Evolutionary conservation across 1,284 basidiomycete genomes (phyloP).

Genomic region (Ceratobasidium sp.): DNA sequence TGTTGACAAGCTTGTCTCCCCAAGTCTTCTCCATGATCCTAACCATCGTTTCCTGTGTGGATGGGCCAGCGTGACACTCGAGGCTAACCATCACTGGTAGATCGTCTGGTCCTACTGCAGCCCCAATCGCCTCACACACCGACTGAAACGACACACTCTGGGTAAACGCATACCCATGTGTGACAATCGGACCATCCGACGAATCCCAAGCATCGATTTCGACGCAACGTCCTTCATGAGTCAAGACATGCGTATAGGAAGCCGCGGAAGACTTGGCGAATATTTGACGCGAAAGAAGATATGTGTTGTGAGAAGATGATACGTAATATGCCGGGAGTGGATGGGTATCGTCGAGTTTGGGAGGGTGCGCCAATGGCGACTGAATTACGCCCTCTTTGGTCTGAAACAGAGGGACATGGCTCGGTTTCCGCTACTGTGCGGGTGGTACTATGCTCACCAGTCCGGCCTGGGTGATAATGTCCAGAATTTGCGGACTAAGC

Average conservation of each 20-base stretch:
- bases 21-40: conserved; percentile 53
- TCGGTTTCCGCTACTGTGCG: neutral
- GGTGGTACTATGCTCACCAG: neutral
- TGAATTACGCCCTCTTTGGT: conserved; percentile 20
- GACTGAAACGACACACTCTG: conserved; percentile 44
- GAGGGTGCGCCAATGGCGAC: conserved; percentile 17
- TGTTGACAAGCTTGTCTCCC: conserved; percentile 51
- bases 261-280: conserved; percentile 52
- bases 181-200: conserved; percentile 51
- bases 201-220: conserved; percentile 55
- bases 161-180: conserved; percentile 49
- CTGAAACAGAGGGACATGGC: conserved; percentile 5
- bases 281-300: conserved; percentile 53
- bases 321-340: conserved; percentile 45
- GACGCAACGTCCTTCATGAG: conserved; percentile 53
- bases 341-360: conserved; percentile 35
- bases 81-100: conserved; percentile 53
- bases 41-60: conserved; percentile 52
- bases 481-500: conserved; percentile 22
- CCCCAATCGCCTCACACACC: conserved; percentile 47
- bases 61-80: conserved; percentile 53
- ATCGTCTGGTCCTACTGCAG: conserved; percentile 37
- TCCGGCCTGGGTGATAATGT: conserved; percentile 36
- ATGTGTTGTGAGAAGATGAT: conserved; percentile 52
- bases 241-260: conserved; percentile 52